These are phyloP conservation scores for Lactifluus hygrophoroides DNA, from an alignment of 768 basidiomycete species.

Conservation along the genomic window DNA sequence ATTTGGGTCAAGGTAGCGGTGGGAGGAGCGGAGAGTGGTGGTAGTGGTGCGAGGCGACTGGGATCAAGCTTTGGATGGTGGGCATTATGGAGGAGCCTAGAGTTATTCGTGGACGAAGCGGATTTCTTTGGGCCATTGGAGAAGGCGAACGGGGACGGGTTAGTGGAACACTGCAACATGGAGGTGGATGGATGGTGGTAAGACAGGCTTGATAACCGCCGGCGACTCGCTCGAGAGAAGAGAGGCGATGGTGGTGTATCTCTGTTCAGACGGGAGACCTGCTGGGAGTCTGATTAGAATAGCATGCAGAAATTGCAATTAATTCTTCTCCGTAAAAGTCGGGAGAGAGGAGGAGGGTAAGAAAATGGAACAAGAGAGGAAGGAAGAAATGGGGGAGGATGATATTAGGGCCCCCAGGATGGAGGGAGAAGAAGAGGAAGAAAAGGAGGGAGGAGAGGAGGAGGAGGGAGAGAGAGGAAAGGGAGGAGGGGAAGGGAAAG, in stretches of 20 bases:
- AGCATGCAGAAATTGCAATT: conserved; percentile 20
- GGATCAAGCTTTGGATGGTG: conserved; percentile 9
- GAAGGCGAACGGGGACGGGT: conserved; percentile 29
- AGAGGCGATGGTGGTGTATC: conserved; percentile 23
- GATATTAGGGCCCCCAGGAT: too few species aligned
- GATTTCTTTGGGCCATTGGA: conserved; percentile 26
- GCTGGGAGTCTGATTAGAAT: conserved; percentile 40
- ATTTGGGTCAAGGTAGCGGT: conserved; percentile 13
- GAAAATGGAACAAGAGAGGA: not conserved
- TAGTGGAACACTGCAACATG: conserved; percentile 33
- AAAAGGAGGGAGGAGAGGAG: not conserved
- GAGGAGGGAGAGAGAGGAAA: conserved; percentile 1
- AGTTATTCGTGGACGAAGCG: conserved; percentile 22
- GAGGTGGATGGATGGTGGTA: conserved; percentile 22
- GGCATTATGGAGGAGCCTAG: conserved; percentile 17
- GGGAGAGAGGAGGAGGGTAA: not conserved
- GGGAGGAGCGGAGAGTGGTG: too few species aligned
- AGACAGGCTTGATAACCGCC: conserved; percentile 27
- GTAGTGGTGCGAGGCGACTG: conserved; percentile 4
- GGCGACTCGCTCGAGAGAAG: conserved; percentile 24
- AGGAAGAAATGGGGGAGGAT: too few species aligned
- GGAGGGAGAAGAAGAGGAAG: too few species aligned
- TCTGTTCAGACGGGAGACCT: conserved; percentile 50
- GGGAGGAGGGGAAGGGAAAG: not conserved
- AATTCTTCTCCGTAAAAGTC: conserved; percentile 4